Evolutionary conservation across 2,329 filamentous ascomycete genomes (phyloP), one percentile per base, ranked within the genome.

Genomic region (Ophidiomyces ophidiicola): DNA sequence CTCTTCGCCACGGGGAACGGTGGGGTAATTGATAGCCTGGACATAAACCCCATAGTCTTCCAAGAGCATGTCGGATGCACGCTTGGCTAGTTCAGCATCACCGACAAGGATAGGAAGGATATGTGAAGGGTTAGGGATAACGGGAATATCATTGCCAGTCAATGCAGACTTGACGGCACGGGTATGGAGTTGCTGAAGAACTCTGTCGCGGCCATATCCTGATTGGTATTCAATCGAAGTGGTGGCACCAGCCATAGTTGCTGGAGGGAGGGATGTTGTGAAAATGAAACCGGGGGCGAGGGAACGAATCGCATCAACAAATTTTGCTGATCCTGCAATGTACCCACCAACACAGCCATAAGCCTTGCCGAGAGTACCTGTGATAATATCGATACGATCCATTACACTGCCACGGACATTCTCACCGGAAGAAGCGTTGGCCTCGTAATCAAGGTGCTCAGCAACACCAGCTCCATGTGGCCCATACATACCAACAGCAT

Each of bases 401-500:
- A 93, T 87, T 53, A 96, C 69, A 17, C 86, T 94, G 46, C 88
- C 87, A 47, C 72, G 62, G 39, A 57, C 61, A 47, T 54, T 58
- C 39, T 48, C 48, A 49, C 72, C 71, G 42, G 86, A 84, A 40
- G 76, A 74, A 43, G 73, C 70, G 59, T 96, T 87, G 6, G 81
- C 78, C 56, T 93, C 85, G 57, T 82, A 98, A 58, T 98, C 88
- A 36, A 98, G 77, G 61, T 98, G 90, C 67, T 98, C 90, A 23
- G 90, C 90, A 31, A 98, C 90, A 62, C 90, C 90, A 42, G 87
- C 90, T 46, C 90, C 90, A 54, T 84, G 78, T 57, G 90, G 87
- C 56, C 90, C 90, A 62, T 98, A 98, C 90, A 98, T 96, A 58
- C 90, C 90, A 15, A 98, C 90, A 31, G 90, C 90, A 66, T 98